Evolutionary conservation across 176 grass and related monocot genomes (phyloP).

Genomic region (Aechmea fasciata): DNA sequence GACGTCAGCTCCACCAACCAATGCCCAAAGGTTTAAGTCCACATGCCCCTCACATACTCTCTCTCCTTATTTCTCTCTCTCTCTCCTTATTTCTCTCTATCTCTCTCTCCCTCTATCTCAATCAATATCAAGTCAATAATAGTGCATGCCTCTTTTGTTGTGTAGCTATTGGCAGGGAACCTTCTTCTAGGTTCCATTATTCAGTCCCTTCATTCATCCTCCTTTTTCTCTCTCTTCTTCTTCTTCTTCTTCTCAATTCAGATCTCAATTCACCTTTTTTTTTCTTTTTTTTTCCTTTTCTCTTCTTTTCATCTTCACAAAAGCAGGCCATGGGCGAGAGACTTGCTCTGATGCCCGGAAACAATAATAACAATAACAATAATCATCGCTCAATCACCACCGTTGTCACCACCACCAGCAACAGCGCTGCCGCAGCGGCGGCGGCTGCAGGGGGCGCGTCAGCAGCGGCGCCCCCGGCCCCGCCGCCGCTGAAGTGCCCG

Average conservation of each 20-base stretch:
- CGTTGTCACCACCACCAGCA: constrained; percentile 18
- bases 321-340: constrained; percentile 41
- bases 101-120: constrained; percentile 9
- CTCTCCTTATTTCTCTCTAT: neutral
- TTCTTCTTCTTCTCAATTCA: neutral
- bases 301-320: too few species aligned
- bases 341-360: neutral
- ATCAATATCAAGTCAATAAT: constrained; percentile 75
- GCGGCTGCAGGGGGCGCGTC: neutral
- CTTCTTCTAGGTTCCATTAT: constrained; percentile 38
- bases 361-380: too few species aligned
- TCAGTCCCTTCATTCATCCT: constrained; percentile 19
- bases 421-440: constrained; percentile 20
- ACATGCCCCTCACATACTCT: too few species aligned
- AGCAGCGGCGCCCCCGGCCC: constrained; percentile 28
- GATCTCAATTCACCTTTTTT: neutral
- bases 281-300: neutral
- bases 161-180: constrained; percentile 79
- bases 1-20: too few species aligned
- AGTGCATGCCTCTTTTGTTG: constrained; percentile 58
- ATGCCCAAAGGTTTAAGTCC: too few species aligned
- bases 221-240: too few species aligned
- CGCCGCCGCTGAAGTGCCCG: constrained; percentile 57
- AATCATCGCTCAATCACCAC: neutral
- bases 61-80: too few species aligned